Evolutionary conservation across 164 flowering plant genomes (phyloP), one percentile per base, ranked within the genome.

Genomic region (Macadamia integrifolia): DNA sequence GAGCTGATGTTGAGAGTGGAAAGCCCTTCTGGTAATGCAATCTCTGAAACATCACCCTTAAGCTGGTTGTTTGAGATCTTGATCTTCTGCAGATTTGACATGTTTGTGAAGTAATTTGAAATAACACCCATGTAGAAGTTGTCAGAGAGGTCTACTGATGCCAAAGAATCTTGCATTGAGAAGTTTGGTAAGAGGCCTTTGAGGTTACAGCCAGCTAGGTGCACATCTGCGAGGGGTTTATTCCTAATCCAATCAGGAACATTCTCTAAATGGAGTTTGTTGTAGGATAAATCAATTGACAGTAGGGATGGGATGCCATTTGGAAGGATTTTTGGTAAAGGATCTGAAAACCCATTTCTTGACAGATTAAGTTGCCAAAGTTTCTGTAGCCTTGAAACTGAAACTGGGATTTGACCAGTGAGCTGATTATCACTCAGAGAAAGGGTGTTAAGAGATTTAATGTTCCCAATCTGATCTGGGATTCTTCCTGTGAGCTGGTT

Each of bases 281-380:
- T 93, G 83, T 85, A 87, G 62, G 98, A 93, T 72, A 93, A 73
- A 80, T 93, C 98, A 50, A 93, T 73, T 9, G 93, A 83, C 72
- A 85, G 40, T 31, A 93, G 73, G 65, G 93, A 84, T 65, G 88
- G 97, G 46, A 87, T 56, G 14, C 90, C 93, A 29, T 72, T 81
- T 48, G 74, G 65, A 28, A 84, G 74, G 58, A 79, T 49, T 64
- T 4, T 62, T 3, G 97, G 90, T 59, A 90, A 74, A 66, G 96
- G 89, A 44, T 77, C 82, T 17, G 88, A 77, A 49, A 94, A 71
- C 40, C 65, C 79, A 75, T 94, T 94, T 70, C 89, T 82, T 0
- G 99, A 92, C 35, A 92, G 55, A 73, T 87, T 92, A 10, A 94
- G 87, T 64, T 81, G 69, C 92, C 97, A 91, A 46, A 94, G 85